Conservation (phyloP, 1,284 basidiomycete genomes). For the Ganoderma resinaceum region DNA sequence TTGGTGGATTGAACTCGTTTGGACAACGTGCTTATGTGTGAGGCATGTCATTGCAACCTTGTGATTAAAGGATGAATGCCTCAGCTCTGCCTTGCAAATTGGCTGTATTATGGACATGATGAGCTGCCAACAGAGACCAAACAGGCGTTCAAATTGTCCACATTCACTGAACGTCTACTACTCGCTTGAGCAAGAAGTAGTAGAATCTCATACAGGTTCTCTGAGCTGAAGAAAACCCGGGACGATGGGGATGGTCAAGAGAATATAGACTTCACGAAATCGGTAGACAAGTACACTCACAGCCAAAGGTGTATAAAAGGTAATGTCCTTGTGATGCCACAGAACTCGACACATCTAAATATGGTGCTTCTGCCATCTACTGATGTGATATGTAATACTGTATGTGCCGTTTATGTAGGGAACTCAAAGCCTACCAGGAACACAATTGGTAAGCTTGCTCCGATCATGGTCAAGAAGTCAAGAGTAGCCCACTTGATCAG, state of each 20-base stretch:
- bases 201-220: too few relatives aligned
- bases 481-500: neutral
- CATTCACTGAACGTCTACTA: neutral
- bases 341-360: neutral
- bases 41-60: too few relatives aligned
- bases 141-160: too few relatives aligned
- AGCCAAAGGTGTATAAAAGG: neutral
- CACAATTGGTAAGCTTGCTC: neutral
- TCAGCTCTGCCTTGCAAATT: too few relatives aligned
- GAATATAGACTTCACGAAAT: too few relatives aligned
- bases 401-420: neutral
- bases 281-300: too few relatives aligned
- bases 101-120: too few relatives aligned
- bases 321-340: neutral
- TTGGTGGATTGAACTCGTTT: too few relatives aligned
- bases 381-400: neutral
- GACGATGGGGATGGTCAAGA: neutral
- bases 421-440: neutral
- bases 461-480: neutral
- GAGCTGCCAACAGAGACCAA: too few relatives aligned
- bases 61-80: too few relatives aligned
- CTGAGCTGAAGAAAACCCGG: neutral
- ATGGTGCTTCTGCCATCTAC: neutral
- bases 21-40: too few relatives aligned
- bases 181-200: neutral